Conservation (phyloP, 1,139 yeast genomes). For the Yarrowia galli region DNA sequence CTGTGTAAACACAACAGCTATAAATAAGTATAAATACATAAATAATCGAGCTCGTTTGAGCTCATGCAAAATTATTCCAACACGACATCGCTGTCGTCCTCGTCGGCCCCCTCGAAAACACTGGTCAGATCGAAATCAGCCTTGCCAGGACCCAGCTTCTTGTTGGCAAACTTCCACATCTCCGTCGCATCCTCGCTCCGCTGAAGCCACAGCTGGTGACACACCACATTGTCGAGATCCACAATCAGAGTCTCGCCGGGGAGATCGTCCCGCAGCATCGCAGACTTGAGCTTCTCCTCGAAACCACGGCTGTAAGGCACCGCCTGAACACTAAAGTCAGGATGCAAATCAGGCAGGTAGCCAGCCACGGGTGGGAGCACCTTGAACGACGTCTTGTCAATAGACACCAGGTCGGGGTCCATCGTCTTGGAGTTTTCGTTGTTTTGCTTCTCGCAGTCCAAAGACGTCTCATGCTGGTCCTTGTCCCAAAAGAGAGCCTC, state of each 20-base stretch:
- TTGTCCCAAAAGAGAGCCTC: conserved; percentile 29
- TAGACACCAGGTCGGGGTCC: neutral
- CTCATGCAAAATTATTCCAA: conserved; percentile 22
- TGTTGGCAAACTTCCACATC: conserved; percentile 29
- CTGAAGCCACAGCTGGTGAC: conserved; percentile 35
- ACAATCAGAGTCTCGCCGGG: conserved; percentile 33
- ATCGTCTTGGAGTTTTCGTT: neutral
- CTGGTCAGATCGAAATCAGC: conserved; percentile 12
- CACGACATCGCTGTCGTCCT: conserved; percentile 13
- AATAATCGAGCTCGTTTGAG: conserved; percentile 4
- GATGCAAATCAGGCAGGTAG: conserved; percentile 47
- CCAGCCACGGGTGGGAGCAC: conserved; percentile 48
- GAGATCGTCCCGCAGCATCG: conserved; percentile 45
- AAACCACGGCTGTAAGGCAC: conserved; percentile 45
- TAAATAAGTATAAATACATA: conserved; percentile 32
- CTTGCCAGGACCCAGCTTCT: conserved; percentile 35
- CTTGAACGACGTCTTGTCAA: conserved; percentile 38
- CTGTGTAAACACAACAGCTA: neutral
- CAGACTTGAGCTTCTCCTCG: conserved; percentile 44
- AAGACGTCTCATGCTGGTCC: neutral
- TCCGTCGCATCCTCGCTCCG: conserved; percentile 21
- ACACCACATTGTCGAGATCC: conserved; percentile 34
- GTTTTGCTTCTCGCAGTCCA: neutral
- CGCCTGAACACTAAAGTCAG: conserved; percentile 47
- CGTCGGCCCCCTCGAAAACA: conserved; percentile 18